Base-by-base conservation (phyloP, 2,329 filamentous ascomycete species). In the Exophiala sp. region DNA sequence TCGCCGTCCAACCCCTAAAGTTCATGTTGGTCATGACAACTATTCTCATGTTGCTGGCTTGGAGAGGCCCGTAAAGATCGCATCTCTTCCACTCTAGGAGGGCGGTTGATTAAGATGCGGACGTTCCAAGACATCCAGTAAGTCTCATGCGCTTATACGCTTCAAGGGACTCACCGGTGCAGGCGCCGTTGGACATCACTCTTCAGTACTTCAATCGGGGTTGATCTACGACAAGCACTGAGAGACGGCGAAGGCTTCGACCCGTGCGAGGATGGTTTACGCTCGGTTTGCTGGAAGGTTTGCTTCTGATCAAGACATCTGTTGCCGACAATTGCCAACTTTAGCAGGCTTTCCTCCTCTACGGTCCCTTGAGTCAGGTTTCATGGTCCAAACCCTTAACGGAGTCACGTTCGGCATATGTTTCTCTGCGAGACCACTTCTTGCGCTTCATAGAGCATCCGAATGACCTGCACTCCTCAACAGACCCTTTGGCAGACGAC, bases 261-360 rank as follows among this genome's bases (percentile, higher is more conserved):
- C 61, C 81, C 83, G 42, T 88, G 85, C 65, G 70, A 82, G 46
- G 74, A 81, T 40, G 88, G 88, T 11, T 80, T 89, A 57, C 82
- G 90, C 48, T 96, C 91, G 2, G 78, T 94, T 30, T 95, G 86
- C 68, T 97, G 91, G 91, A 96, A 95, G 80, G 86, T 85, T 60
- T 50, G 41, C n/a, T 2, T 37, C 5, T 19, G 14, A 8, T 9
- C 34, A 18, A 7, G 4, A 18, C 14, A 37, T 37, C 11, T 18
- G 7, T 13, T 16, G 7, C 18, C 14, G 14, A 5, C 18, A 18
- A 18, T 37, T 24, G 56, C 56, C 51, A 58, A 63, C 45, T 16
- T 14, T 63, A 56, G 35, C 59, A 91, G 87, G 80, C 80, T 30
- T 95, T 96, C 66, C 73, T 96, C 39, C 74, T 95, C 23, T 91